phyloP scores from a whole-genome alignment of 495 filamentous ascomycete species.

The Podospora tetraspora region DNA sequence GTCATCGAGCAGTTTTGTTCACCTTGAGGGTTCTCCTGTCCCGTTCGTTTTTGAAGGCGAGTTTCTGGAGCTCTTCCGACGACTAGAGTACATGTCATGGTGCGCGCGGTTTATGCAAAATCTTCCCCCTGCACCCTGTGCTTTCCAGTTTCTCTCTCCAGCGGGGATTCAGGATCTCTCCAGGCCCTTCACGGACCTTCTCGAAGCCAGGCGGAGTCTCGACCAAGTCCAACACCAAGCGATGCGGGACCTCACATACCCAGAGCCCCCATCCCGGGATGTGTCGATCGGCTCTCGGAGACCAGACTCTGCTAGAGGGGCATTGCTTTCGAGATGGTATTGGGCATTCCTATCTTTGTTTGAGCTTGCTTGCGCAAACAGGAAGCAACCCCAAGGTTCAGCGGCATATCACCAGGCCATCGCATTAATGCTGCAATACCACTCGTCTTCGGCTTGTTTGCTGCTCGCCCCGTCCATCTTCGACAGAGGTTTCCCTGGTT shows the following conservation, averaged over 20 bases:
- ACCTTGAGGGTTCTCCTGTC: constrained; percentile 5
- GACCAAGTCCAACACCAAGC: constrained; percentile 20
- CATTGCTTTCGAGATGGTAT: constrained; percentile 15
- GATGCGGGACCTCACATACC: neutral
- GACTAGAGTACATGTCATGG: constrained; percentile 23
- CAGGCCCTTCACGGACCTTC: constrained; percentile 11
- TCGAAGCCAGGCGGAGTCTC: constrained; percentile 21
- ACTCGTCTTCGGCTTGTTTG: constrained; percentile 11
- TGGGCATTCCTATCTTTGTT: constrained; percentile 17
- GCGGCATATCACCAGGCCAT: constrained; percentile 11
- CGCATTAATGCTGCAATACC: constrained; percentile 20
- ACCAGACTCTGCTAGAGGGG: constrained; percentile 6
- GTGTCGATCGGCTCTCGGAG: neutral
- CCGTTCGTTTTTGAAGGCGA: constrained; percentile 20
- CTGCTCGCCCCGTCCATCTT: constrained; percentile 4
- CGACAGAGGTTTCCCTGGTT: neutral
- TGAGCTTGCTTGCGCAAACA: neutral
- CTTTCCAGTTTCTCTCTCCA: neutral
- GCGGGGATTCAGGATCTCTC: constrained; percentile 8
- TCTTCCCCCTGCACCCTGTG: neutral
- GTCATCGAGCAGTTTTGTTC: neutral
- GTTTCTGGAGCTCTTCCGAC: constrained; percentile 23
- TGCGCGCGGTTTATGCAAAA: constrained; percentile 10
- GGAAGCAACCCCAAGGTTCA: neutral
- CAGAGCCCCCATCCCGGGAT: neutral